Conservation (phyloP, 345 rosid species). For the Microthlaspi erraticum region DNA sequence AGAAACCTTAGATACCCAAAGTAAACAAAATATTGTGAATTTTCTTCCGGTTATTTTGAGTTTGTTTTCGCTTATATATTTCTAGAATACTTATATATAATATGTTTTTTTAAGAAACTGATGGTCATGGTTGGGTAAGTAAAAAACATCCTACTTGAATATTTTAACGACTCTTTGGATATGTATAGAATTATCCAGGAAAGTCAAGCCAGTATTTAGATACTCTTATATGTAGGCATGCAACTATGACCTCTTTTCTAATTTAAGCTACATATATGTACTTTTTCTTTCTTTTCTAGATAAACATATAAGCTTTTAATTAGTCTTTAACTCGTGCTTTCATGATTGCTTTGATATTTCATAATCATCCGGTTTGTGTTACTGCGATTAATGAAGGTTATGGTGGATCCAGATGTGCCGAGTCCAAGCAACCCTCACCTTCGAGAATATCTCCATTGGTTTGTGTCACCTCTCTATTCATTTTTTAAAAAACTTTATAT, state of each 20-base stretch:
- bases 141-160: too few relatives aligned
- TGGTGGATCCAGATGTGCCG: slow-evolving; percentile 50
- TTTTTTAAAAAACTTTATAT: background rate
- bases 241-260: background rate
- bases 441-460: slow-evolving; percentile 48
- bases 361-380: background rate
- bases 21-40: too few relatives aligned
- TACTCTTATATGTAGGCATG: background rate
- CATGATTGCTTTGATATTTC: slow-evolving; percentile 14
- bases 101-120: too few relatives aligned
- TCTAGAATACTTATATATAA: too few relatives aligned
- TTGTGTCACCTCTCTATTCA: slow-evolving; percentile 5
- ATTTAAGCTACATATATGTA: background rate
- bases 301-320: background rate
- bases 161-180: too few relatives aligned
- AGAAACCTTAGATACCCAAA: too few relatives aligned
- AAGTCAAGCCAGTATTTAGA: background rate
- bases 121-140: too few relatives aligned
- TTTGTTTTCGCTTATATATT: too few relatives aligned
- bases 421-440: slow-evolving; percentile 49
- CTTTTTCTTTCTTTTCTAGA: background rate
- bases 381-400: slow-evolving; percentile 31
- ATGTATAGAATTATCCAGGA: too few relatives aligned
- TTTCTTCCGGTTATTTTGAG: too few relatives aligned
- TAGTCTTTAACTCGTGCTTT: slow-evolving; percentile 5